Evolutionary conservation across 495 filamentous ascomycete species (phyloP), one percentile per base, ranked within the genome.

Genomic region (Pseudomonodictys pantanalensis): DNA sequence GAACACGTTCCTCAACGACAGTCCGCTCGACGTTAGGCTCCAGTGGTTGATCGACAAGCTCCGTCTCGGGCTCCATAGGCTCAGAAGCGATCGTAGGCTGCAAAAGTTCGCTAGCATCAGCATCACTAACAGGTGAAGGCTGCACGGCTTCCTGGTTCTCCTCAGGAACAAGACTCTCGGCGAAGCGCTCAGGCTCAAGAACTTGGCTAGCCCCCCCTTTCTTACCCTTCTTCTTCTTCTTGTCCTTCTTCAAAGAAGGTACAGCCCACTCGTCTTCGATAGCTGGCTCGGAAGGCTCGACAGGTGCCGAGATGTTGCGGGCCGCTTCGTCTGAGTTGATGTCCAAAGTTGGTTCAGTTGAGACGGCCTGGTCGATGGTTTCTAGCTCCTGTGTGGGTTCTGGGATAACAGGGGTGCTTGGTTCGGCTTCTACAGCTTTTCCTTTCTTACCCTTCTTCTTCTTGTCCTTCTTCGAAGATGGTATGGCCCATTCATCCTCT

Each of bases 401-500:
- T 3, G 15, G 15, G 38, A 41, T 41, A 3, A 18, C 20, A 12
- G 17, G 44, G 3, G 44, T 48, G 17, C 44, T 48, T 48, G 26
- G 44, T 22, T 10, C 44, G 25, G 17, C 3, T 11, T 24, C 26
- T 67, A 17, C 12, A 12, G 50, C 45, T 44, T 65, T 69, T 8
- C 32, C 23, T 48, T 67, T 67, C 65, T 70, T 48, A 15, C 44
- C 17, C 44, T 48, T 48, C 17, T 48, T 48, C 38, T 41, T 41
- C 12, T 41, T 41, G 3, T 18, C n/a, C 38, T 24, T 48, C 18
- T 46, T 60, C 24, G 33, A 23, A 30, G 38, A 43, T 12, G 56
- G 25, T 3, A 29, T 43, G 17, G 29, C 28, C 41, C 58, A 45
- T 17, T 52, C 56, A n/a, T 35, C 47, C 23, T 62, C 52, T 17